Conservation (phyloP, 768 basidiomycete species). For the Boletus rufocinnamomeus region DNA sequence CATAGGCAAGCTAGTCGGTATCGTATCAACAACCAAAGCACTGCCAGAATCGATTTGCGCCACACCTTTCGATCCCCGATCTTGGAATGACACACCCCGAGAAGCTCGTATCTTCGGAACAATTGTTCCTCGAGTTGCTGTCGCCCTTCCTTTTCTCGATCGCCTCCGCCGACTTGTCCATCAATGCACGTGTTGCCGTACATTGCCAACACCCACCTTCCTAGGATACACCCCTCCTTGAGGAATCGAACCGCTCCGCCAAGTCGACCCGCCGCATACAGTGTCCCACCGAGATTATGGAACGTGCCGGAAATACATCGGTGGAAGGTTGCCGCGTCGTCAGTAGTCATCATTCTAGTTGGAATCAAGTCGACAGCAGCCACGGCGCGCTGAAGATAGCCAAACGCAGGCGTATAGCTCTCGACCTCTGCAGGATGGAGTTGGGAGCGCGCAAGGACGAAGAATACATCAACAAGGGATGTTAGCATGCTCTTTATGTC, state of each 20-base stretch:
- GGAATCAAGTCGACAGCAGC: constrained; percentile 22
- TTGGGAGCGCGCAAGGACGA: constrained; percentile 50
- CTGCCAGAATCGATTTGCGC: constrained; percentile 2
- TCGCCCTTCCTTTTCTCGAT: constrained; percentile 47
- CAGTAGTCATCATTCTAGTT: constrained; percentile 9
- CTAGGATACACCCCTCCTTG: constrained; percentile 58
- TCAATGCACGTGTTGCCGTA: constrained; percentile 4
- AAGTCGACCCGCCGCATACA: constrained; percentile 65
- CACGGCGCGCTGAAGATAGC: constrained; percentile 48
- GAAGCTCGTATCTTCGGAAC: constrained; percentile 75
- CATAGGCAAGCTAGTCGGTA: constrained; percentile 54
- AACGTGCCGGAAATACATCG: constrained; percentile 74
- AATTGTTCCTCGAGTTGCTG: constrained; percentile 63
- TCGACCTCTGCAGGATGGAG: constrained; percentile 44
- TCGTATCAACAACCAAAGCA: neutral
- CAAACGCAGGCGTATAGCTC: constrained; percentile 49
- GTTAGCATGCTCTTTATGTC: constrained; percentile 40
- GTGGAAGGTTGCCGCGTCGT: constrained; percentile 50
- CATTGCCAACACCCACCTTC: constrained; percentile 46
- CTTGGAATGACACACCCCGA: constrained; percentile 77
- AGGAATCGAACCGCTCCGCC: constrained; percentile 71
- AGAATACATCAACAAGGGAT: constrained; percentile 54
- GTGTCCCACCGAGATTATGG: constrained; percentile 65
- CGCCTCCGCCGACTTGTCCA: constrained; percentile 25
- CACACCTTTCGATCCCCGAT: constrained; percentile 74